Percentiles rank a stretch among this genome's conserved stretches.
These are phyloP conservation scores for Diaporthe velutina DNA, from an alignment of 2,329 filamentous ascomycete species.

Conservation along the genomic window DNA sequence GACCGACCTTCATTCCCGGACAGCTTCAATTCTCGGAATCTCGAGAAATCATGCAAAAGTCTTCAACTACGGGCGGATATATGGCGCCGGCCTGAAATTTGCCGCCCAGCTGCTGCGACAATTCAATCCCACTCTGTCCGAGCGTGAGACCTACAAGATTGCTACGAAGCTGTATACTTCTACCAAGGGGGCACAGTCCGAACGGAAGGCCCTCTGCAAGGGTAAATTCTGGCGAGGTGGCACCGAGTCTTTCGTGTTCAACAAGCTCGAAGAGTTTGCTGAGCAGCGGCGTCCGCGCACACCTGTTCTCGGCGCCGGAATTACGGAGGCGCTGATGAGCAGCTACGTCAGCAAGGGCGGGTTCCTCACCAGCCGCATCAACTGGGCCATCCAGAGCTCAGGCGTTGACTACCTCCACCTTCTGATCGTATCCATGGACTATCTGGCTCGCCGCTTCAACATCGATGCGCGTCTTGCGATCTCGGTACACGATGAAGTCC, in stretches of 20 bases:
- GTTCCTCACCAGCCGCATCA: constrained; percentile 96
- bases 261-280: constrained; percentile 97
- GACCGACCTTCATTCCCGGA: constrained; percentile 94
- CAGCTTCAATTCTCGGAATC: constrained; percentile 91
- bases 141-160: constrained; percentile 80
- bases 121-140: constrained; percentile 89
- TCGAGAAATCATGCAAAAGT: constrained; percentile 96
- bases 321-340: constrained; percentile 93
- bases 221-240: constrained; percentile 93
- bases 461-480: constrained; percentile 88
- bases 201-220: constrained; percentile 77
- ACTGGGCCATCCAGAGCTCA: constrained; percentile 98
- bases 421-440: constrained; percentile 94
- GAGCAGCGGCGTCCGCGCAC: constrained; percentile 93
- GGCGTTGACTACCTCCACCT: constrained; percentile 98
- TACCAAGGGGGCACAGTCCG: constrained; percentile 92
- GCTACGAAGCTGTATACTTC: constrained; percentile 86
- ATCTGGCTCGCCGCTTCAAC: constrained; percentile 86
- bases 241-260: constrained; percentile 98
- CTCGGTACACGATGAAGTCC: constrained; percentile 97
- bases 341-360: constrained; percentile 89
- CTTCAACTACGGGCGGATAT: constrained; percentile 99
- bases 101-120: constrained; percentile 90
- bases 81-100: constrained; percentile 96
- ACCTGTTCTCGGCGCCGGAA: constrained; percentile 92